A percentile compares a stretch with the other conserved stretches of the same genome.
These are phyloP conservation scores for Datisca glomerata DNA, from an alignment of 306 rosid genomes.

Conservation along the genomic window DNA sequence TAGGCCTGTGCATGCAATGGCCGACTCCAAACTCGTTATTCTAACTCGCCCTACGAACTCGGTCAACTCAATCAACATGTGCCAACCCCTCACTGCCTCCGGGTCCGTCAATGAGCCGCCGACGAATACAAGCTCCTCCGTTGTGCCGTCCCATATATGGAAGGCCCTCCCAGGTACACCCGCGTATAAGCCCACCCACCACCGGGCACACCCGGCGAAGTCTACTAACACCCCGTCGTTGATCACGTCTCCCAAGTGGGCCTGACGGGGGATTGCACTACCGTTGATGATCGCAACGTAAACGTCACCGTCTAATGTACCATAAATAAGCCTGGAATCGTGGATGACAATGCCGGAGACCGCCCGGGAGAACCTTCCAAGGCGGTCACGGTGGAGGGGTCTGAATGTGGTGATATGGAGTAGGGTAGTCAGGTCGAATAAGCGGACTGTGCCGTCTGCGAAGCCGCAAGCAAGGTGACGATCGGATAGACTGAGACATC, in stretches of 20 bases:
- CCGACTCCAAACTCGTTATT: conserved; percentile 28
- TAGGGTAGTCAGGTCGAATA: conserved; percentile 34
- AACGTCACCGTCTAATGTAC: conserved; percentile 52
- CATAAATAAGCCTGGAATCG: conserved; percentile 20
- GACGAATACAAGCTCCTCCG: conserved; percentile 23
- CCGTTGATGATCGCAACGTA: conserved; percentile 23
- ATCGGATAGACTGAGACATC: conserved; percentile 67
- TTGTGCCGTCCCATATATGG: conserved; percentile 52
- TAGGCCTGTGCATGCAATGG: conserved; percentile 60
- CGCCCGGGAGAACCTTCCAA: conserved; percentile 53
- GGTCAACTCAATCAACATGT: conserved; percentile 42
- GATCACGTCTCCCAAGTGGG: conserved; percentile 27
- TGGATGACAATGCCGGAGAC: conserved; percentile 48
- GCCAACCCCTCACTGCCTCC: conserved; percentile 67
- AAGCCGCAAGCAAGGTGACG: conserved; percentile 64
- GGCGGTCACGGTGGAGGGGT: conserved; percentile 19
- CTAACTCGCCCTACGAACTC: conserved; percentile 58
- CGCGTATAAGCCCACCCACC: conserved; percentile 87
- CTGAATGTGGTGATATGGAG: conserved; percentile 37
- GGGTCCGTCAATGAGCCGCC: conserved; percentile 67
- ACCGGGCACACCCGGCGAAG: conserved; percentile 34
- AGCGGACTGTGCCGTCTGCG: conserved; percentile 65
- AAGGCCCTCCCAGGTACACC: conserved; percentile 54
- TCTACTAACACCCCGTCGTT: conserved; percentile 59
- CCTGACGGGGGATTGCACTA: conserved; percentile 7